Conservation (phyloP, 805 yeast species). For the Sungouiozyma intestinalis region DNA sequence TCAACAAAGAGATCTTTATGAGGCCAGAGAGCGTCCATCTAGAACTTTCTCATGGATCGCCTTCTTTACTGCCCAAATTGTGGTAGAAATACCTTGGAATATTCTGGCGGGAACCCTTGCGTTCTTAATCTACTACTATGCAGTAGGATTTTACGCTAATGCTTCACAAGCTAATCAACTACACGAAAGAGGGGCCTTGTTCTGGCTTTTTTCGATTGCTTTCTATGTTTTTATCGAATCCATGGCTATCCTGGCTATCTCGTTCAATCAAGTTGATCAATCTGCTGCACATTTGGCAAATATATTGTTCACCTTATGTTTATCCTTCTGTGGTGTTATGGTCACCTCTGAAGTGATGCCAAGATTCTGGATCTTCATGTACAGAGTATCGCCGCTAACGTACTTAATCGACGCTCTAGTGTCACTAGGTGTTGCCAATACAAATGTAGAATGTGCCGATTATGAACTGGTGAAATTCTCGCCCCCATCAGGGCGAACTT, state of each 20-base stretch:
- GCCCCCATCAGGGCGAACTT: constrained; percentile 48
- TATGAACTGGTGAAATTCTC: constrained; percentile 39
- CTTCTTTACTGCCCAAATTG: constrained; percentile 50
- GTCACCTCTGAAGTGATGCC: constrained; percentile 48
- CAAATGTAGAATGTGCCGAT: constrained; percentile 36
- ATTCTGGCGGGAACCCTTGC: constrained; percentile 49
- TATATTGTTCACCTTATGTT: constrained; percentile 48
- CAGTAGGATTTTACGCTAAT: constrained; percentile 57
- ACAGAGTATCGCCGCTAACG: constrained; percentile 64
- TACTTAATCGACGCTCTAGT: constrained; percentile 51
- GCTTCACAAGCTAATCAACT: constrained; percentile 42
- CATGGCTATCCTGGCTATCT: constrained; percentile 47
- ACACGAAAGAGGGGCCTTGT: constrained; percentile 46
- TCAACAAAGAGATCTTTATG: constrained; percentile 54
- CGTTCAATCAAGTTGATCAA: constrained; percentile 48
- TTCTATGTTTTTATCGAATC: constrained; percentile 49
- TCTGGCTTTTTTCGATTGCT: constrained; percentile 36
- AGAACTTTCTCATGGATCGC: constrained; percentile 61
- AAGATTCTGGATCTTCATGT: constrained; percentile 78
- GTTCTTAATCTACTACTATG: constrained; percentile 59
- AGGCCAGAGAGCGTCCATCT: constrained; percentile 65
- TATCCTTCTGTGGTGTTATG: constrained; percentile 74
- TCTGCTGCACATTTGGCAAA: constrained; percentile 55
- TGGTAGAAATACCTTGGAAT: constrained; percentile 62
- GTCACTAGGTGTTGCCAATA: constrained; percentile 45